Base-by-base conservation (phyloP, 148 eudicot genomes). In the Oxyria digyna region DNA sequence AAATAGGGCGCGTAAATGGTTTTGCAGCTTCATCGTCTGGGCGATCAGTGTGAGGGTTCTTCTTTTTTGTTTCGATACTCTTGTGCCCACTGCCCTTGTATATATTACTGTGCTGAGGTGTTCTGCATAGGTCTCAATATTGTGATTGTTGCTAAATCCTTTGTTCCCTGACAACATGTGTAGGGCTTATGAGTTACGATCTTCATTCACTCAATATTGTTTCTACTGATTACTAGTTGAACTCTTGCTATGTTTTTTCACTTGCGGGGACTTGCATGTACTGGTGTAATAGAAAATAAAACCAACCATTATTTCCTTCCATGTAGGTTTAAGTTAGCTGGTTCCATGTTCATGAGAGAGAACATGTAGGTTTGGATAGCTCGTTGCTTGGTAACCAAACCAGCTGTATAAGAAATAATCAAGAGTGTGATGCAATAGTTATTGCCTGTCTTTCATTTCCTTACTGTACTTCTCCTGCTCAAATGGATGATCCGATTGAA, bases 21-120 rank as follows among this genome's bases (percentile, higher is more conserved):
- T 49, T 52, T 74, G 73, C 79, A 17, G 33, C 81, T 67, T 83
- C 87, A 13, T 69, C 87, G 45, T 85, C 86, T 67, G 85, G 75
- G 55, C 74, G 76, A 82, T 78, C 90, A 78, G 8, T 80, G 96
- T 87, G 84, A 89, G 96, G 42, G 43, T 23, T 41, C 46, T 18
- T 33, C 33, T 31, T 63, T 32, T 31, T 35, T 31, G 15, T n/a
- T 63, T 31, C 8, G 0, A 63, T 6, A 63, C 3, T 11, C 62
- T 41, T 41, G 14, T 66, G 14, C 68, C 41, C 41, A 38, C 9
- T 38, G 9, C 9, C 8, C 4, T 7, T 38, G 41, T 38, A 38
- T 38, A 38, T 38, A 38, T 38, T 38, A 4, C 48, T 42, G 4
- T 42, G 48, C 48, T 42, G 17, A 42, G 3, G 48, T 18, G 52